Base-by-base conservation (phyloP, 2,329 filamentous ascomycete species). In the Paraconiothyrium sp. region DNA sequence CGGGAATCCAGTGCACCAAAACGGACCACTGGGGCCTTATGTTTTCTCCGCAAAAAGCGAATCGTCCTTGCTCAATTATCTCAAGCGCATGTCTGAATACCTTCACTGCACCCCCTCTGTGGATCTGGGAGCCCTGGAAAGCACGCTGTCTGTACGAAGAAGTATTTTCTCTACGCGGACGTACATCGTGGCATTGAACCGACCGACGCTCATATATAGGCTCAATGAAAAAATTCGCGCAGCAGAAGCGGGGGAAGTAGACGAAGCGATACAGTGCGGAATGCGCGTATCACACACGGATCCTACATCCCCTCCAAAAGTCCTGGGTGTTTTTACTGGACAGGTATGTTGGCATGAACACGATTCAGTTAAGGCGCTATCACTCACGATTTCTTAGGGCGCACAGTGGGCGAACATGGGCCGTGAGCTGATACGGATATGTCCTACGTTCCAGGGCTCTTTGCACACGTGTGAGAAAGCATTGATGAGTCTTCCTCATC, bases 271-370 rank as follows among this genome's bases (percentile, higher is more conserved):
- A 30, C 24, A 27, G 44, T n/a, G n/a, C n/a, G n/a, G n/a, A n/a
- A n/a, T n/a, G n/a, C n/a, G n/a, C n/a, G n/a, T n/a, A n/a, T n/a
- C n/a, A n/a, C n/a, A n/a, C n/a, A n/a, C n/a, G n/a, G n/a, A n/a
- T n/a, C n/a, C n/a, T n/a, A n/a, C n/a, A n/a, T n/a, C n/a, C n/a
- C n/a, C n/a, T n/a, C 11, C n/a, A n/a, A 67, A 70, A 13, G 43
- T 64, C 11, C 39, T 57, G 10, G 64, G 66, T 43, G 54, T 69
- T 13, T 71, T 68, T 56, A 71, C 65, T n/a, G 68, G 68, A 2
- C 68, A n/a, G n/a, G n/a, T n/a, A n/a, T n/a, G n/a, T n/a, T n/a
- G n/a, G n/a, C n/a, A n/a, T n/a, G n/a, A n/a, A n/a, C n/a, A n/a
- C n/a, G n/a, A n/a, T n/a, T n/a, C n/a, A n/a, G n/a, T n/a, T n/a